Conservation (phyloP, 768 basidiomycete genomes). For the Tylopilus rubrobrunneus region DNA sequence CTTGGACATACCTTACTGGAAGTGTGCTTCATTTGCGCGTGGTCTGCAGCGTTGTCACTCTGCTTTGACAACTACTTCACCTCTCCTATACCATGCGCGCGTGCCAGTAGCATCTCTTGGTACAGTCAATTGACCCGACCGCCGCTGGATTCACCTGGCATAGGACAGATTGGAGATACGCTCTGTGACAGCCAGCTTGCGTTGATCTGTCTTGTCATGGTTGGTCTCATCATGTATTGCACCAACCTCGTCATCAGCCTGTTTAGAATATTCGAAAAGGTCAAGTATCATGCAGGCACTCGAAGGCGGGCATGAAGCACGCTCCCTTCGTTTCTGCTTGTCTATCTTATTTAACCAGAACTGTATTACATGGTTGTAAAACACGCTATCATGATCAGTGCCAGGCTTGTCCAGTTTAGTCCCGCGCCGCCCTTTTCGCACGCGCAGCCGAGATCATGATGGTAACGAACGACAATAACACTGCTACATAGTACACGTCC, state of each 20-base stretch:
- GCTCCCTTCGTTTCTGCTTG: neutral
- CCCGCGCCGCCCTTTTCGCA: slow-evolving; percentile 7
- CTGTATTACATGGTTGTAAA: neutral
- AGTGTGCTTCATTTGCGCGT: slow-evolving; percentile 89
- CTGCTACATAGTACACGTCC: neutral
- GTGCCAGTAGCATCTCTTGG: slow-evolving; percentile 59
- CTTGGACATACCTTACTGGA: slow-evolving; percentile 84
- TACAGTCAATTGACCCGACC: slow-evolving; percentile 62
- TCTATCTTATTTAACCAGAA: neutral
- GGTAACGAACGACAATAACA: neutral
- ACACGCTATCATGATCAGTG: neutral
- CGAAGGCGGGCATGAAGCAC: slow-evolving; percentile 18
- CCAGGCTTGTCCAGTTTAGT: neutral
- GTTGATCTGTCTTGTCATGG: slow-evolving; percentile 72
- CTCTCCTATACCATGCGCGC: slow-evolving; percentile 73
- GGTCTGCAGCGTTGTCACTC: slow-evolving; percentile 86
- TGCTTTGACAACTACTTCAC: slow-evolving; percentile 93
- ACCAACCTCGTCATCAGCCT: slow-evolving; percentile 80
- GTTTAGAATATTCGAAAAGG: slow-evolving; percentile 85
- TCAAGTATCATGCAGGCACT: slow-evolving; percentile 62
- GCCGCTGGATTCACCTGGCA: slow-evolving; percentile 20
- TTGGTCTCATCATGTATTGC: slow-evolving; percentile 78
- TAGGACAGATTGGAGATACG: slow-evolving; percentile 48
- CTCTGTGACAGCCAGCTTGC: slow-evolving; percentile 77
- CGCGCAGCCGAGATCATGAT: slow-evolving; percentile 1